Percentiles rank a stretch among this genome's conserved stretches.
phyloP scores from a whole-genome alignment of 2,329 filamentous ascomycete species.

The Aureobasidium musti region DNA sequence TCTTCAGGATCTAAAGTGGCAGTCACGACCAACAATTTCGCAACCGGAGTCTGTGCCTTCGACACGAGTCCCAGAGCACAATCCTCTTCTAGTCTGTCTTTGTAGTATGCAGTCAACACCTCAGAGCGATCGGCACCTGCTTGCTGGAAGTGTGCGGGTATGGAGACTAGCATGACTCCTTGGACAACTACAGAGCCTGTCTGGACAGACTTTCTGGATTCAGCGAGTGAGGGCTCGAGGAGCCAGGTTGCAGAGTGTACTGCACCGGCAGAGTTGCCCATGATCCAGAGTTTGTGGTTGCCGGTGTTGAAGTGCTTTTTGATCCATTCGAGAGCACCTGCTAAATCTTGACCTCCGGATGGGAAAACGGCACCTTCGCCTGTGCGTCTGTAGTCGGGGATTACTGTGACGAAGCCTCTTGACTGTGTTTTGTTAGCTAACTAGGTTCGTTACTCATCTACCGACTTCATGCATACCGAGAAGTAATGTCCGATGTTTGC shows the following conservation, averaged over 20 bases:
- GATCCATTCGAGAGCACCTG: slow-evolving; percentile 44
- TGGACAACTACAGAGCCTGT: slow-evolving; percentile 31
- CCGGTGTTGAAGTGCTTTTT: slow-evolving; percentile 31
- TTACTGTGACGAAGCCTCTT: slow-evolving; percentile 33
- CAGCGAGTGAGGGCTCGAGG: slow-evolving; percentile 36
- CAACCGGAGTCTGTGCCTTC: neutral
- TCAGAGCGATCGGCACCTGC: slow-evolving; percentile 30
- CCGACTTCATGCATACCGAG: neutral
- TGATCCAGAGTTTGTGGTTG: slow-evolving; percentile 42
- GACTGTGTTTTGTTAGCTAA: slow-evolving; percentile 33
- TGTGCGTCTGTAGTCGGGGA: slow-evolving; percentile 47
- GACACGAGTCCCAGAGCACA: slow-evolving; percentile 33
- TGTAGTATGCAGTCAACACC: slow-evolving; percentile 34
- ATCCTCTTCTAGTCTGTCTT: slow-evolving; percentile 31
- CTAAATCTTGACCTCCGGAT: slow-evolving; percentile 47
- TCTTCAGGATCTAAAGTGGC: slow-evolving; percentile 37
- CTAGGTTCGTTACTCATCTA: too few relatives aligned
- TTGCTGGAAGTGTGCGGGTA: slow-evolving; percentile 35
- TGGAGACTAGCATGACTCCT: slow-evolving; percentile 36
- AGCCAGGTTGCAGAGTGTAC: slow-evolving; percentile 45
- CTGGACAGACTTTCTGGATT: slow-evolving; percentile 33
- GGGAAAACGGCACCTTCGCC: slow-evolving; percentile 46
- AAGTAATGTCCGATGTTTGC: slow-evolving; percentile 42
- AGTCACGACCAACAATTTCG: slow-evolving; percentile 34
- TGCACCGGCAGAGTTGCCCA: slow-evolving; percentile 49